Percentiles rank a stretch among this genome's conserved stretches.
phyloP scores from a whole-genome alignment of 345 rosid genomes.

The Brassica cretica region DNA sequence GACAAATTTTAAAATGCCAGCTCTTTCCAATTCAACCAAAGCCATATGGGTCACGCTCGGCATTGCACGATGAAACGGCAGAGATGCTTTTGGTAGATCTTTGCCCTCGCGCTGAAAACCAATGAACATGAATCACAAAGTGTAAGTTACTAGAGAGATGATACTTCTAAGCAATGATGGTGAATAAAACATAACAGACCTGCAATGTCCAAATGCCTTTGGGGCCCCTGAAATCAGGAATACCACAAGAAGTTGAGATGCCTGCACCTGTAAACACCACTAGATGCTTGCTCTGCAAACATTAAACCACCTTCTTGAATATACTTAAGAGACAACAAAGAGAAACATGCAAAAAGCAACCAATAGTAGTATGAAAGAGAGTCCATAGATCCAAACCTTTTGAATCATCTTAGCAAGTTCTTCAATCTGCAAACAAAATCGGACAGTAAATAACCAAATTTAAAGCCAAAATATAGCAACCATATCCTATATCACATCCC shows the following conservation, averaged over 20 bases:
- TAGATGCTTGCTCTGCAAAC: constrained; percentile 97
- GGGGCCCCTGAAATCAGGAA: constrained; percentile 98
- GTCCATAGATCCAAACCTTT: constrained; percentile 45
- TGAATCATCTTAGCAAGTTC: constrained; percentile 56
- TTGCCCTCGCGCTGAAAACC: constrained; percentile 80
- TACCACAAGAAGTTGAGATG: constrained; percentile 96
- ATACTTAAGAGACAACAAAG: constrained; percentile 2
- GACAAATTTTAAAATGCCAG: constrained; percentile 80
- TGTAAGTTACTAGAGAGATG: constrained; percentile 11
- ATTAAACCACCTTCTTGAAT: constrained; percentile 39
- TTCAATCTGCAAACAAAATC: constrained; percentile 54
- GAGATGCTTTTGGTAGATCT: constrained; percentile 83
- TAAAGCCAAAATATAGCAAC: constrained; percentile 12
- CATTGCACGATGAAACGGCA: constrained; percentile 96
- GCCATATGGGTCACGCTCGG: constrained; percentile 98
- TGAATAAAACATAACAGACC: constrained; percentile 42
- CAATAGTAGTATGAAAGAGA: neutral
- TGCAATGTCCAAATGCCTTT: constrained; percentile 97
- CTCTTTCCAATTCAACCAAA: constrained; percentile 84
- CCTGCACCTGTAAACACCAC: constrained; percentile 98
- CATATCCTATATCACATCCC: neutral
- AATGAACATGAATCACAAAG: constrained; percentile 5
- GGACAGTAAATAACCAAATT: constrained; percentile 6
- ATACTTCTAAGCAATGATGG: constrained; percentile 2
- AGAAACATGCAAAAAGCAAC: neutral